These are phyloP conservation scores for Yamadazyma insecticola DNA, from an alignment of 805 yeast species.

Conservation along the genomic window DNA sequence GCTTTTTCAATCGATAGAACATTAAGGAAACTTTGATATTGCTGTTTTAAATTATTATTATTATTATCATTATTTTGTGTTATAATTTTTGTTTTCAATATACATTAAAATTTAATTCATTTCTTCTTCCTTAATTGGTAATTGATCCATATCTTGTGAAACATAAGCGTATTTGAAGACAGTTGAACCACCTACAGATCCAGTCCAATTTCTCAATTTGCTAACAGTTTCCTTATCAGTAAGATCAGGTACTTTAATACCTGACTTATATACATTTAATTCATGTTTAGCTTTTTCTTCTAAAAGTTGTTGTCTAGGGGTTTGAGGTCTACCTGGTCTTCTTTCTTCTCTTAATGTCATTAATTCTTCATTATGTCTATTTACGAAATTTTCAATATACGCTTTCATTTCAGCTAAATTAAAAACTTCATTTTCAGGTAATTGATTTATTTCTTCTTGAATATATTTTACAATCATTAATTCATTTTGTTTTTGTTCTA, in stretches of 20 bases:
- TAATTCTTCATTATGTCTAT: conserved; percentile 74
- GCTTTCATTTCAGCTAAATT: conserved; percentile 54
- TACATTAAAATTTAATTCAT: no score
- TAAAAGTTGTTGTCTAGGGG: conserved; percentile 62
- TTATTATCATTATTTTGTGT: no score
- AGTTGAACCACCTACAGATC: conserved; percentile 72
- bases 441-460: conserved; percentile 28
- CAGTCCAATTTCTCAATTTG: conserved; percentile 70
- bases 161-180: conserved; percentile 48
- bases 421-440: conserved; percentile 29
- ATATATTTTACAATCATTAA: conserved; percentile 56
- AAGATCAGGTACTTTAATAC: conserved; percentile 70
- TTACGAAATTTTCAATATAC: conserved; percentile 57
- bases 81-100: no score
- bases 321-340: conserved; percentile 85
- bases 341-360: conserved; percentile 55
- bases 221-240: conserved; percentile 55
- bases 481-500: conserved; percentile 58
- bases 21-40: no score
- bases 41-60: no score
- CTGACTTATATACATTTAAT: conserved; percentile 56
- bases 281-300: conserved; percentile 63
- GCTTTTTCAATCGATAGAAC: no score
- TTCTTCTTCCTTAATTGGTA: conserved; percentile 19
- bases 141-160: conserved; percentile 21